Base-by-base conservation (phyloP, 495 filamentous ascomycete genomes). In the Talaromyces nanjingensis region DNA sequence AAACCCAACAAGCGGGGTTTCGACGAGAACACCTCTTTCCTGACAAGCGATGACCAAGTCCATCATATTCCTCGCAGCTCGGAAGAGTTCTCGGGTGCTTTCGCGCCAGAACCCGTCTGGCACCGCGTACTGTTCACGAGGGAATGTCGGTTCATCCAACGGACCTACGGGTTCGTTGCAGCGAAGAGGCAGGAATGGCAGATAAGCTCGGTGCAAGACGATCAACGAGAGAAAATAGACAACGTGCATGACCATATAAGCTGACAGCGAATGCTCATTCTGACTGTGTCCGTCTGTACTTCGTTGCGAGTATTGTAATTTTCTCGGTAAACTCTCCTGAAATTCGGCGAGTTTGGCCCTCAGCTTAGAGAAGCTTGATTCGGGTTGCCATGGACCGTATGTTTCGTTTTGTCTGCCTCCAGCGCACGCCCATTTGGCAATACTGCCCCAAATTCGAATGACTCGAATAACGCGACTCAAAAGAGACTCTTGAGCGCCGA, bases 1-100 rank as follows among this genome's bases (percentile, higher is more conserved):
- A 69, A 92, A 93, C 5, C 89, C 86, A 12, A 92, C 84, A 47
- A 93, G 83, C 0, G 91, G 88, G 31, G 90, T 94, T 77, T 94
- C 89, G 14, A 90, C 87, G 7, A 92, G 78, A 11, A 81, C 79
- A 49, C 81, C 79, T 68, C 89, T 89, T 54, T 89, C 86, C 68
- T 91, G 82, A 67, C 89, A 91, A 18, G 87, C 88, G 3, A 85
- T 82, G 8, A 91, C 84, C 24, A 96, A 80, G 60, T 93, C 88
- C 68, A 91, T 84, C 70, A 93, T 87, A 57, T 89, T 84, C 8
- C 86, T 82, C 5, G 90, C 89, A 12, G 89, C 83, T 61, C 80
- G 84, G 75, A 92, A 92, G 53, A 91, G 79, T 65, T 89, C 83
- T 54, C 87, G 83, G 9, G 90, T 89, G 63, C 88, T 92, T 7